Conservation (phyloP, 148 eudicot genomes). For the Rheum nobile region DNA sequence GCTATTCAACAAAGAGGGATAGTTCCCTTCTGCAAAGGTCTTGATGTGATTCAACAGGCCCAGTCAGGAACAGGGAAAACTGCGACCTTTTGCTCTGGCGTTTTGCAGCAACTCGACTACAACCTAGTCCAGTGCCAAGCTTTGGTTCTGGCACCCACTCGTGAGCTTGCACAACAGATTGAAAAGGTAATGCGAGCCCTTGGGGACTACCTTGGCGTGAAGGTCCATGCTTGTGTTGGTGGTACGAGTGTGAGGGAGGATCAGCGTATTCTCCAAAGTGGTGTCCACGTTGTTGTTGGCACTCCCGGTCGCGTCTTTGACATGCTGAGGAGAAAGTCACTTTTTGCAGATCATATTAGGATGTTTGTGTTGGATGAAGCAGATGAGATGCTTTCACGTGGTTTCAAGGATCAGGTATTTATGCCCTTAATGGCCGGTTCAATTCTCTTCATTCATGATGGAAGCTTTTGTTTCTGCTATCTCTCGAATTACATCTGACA, state of each 20-base stretch:
- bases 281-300: constrained; percentile 49
- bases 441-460: not conserved
- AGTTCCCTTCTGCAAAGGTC: constrained; percentile 37
- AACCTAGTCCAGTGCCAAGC: too few species aligned
- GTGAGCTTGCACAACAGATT: constrained; percentile 38
- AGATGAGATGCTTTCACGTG: constrained; percentile 43
- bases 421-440: not conserved
- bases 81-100: constrained; percentile 38
- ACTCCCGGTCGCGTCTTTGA: too few species aligned
- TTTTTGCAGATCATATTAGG: constrained; percentile 22
- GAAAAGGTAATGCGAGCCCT: constrained; percentile 46
- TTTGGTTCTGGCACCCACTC: constrained; percentile 38
- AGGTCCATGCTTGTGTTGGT: constrained; percentile 44
- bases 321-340: constrained; percentile 29
- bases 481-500: not conserved
- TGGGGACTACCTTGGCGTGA: constrained; percentile 38
- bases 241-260: constrained; percentile 40
- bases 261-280: constrained; percentile 31
- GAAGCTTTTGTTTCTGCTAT: not conserved
- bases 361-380: constrained; percentile 51
- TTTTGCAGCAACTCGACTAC: constrained; percentile 35
- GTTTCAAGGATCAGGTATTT: constrained; percentile 44
- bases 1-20: constrained; percentile 47
- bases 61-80: constrained; percentile 43
- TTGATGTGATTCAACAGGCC: constrained; percentile 45